A percentile compares a stretch with the other conserved stretches of the same genome.
Conservation (phyloP, 73 alveolate species). For the Tetrahymena borealis region DNA sequence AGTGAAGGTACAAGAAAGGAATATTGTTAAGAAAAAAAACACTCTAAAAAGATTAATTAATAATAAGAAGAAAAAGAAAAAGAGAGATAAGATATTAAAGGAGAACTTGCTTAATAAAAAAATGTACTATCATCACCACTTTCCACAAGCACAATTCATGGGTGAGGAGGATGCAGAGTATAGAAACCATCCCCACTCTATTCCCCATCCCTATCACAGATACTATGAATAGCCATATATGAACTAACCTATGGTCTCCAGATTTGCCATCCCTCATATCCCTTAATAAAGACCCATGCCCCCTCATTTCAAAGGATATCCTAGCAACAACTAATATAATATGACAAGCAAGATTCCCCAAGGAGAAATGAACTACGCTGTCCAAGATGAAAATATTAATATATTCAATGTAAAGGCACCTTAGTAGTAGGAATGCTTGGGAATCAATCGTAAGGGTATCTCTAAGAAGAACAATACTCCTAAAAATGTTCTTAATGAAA, state of each 20-base stretch:
- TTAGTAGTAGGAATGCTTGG: neutral
- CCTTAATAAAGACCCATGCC: neutral
- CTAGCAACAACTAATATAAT: neutral
- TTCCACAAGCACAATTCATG: neutral
- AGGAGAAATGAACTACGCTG: neutral
- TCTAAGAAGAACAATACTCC: neutral
- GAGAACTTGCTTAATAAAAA: neutral
- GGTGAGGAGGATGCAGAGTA: neutral
- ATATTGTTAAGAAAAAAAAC: neutral
- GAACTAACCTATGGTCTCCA: neutral
- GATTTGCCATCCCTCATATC: neutral
- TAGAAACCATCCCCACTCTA: neutral
- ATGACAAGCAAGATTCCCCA: neutral
- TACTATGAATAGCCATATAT: neutral
- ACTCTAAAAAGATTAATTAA: neutral
- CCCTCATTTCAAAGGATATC: neutral
- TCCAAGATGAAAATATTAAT: neutral
- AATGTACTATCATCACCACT: neutral
- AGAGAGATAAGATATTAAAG: neutral
- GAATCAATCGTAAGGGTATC: neutral
- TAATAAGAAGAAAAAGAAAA: neutral
- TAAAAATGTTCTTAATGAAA: neutral
- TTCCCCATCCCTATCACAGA: neutral
- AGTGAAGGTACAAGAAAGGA: neutral
- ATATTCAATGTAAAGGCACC: neutral